Conservation (phyloP, 768 basidiomycete species). For the Dendrothele bispora region DNA sequence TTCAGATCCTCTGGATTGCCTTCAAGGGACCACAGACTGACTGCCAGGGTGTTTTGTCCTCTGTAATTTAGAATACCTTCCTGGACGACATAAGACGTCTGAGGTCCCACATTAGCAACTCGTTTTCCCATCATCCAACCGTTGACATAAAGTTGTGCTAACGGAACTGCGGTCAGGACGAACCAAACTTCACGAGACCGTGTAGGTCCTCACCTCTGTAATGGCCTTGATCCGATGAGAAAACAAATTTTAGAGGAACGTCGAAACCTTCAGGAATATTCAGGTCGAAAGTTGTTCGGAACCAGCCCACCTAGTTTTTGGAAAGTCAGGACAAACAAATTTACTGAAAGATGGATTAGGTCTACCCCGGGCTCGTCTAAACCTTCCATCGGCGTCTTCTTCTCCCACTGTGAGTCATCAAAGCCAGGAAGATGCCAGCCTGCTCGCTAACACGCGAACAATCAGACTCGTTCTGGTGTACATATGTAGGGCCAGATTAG, state of each 20-base stretch:
- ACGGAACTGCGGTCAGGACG: constrained; percentile 51
- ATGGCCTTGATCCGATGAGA: constrained; percentile 39
- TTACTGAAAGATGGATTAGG: no score
- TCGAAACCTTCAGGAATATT: constrained; percentile 46
- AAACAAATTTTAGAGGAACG: constrained; percentile 51
- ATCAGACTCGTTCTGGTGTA: no score
- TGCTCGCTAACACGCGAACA: no score
- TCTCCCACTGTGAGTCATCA: no score
- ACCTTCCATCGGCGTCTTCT: no score
- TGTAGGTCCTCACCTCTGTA: constrained; percentile 52
- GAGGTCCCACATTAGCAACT: constrained; percentile 50
- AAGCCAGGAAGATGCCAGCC: no score
- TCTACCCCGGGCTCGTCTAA: no score
- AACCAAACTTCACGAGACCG: constrained; percentile 38
- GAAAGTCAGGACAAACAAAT: no score
- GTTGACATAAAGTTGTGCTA: constrained; percentile 55
- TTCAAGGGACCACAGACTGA: constrained; percentile 72
- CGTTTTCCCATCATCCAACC: constrained; percentile 69
- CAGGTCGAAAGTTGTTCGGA: constrained; percentile 54
- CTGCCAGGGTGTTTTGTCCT: constrained; percentile 40
- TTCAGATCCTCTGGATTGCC: constrained; percentile 39
- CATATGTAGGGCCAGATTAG: no score
- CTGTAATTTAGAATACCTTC: constrained; percentile 56
- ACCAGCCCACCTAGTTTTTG: no score
- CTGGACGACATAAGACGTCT: constrained; percentile 59